Evolutionary conservation across 345 rosid species (phyloP), one percentile per base, ranked within the genome.

Genomic region (Populus deltoides): DNA sequence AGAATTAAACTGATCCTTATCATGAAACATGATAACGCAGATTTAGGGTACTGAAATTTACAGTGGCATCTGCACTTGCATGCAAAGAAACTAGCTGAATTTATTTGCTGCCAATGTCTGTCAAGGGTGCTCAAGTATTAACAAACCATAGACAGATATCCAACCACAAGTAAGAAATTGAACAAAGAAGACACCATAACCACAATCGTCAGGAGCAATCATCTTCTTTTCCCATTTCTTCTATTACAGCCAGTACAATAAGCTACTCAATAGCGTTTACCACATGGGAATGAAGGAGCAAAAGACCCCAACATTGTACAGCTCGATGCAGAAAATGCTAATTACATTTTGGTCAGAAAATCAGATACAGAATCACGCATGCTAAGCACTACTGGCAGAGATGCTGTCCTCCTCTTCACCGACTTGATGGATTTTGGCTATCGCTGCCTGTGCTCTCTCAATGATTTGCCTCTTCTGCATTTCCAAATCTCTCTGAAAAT

Each of bases 401-500:
- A 79, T 79, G 39, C 89, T 92, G 15, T 85, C 84, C 72, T 88
- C 91, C 43, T 86, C 92, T 6, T 87, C 92, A 7, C 63, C 80
- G 1, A 76, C 87, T 68, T 83, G 87, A 65, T 83, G 85, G 68
- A 96, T 79, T 85, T 87, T 90, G n/a, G 89, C 96, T 74, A 97
- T 94, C 86, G 93, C 98, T 11, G 84, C 89, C 73, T 87, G 92
- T 29, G 91, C 93, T 82, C 90, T 91, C 77, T 94, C 97, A 85
- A 92, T 82, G 76, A 96, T 94, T 89, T 91, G 91, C 81, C 86
- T 88, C 89, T 90, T 92, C 82, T 94, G 98, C 88, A 87, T 75
- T 85, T 97, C 99, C 87, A 97, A 81, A 68, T 97, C 99, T 83
- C 84, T 88, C 63, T 90, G 94, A 79, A 97, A 92, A 78, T 92